Evolutionary conservation across 1,284 basidiomycete genomes (phyloP), one percentile per base, ranked within the genome.

Genomic region (Boletellus sp.): DNA sequence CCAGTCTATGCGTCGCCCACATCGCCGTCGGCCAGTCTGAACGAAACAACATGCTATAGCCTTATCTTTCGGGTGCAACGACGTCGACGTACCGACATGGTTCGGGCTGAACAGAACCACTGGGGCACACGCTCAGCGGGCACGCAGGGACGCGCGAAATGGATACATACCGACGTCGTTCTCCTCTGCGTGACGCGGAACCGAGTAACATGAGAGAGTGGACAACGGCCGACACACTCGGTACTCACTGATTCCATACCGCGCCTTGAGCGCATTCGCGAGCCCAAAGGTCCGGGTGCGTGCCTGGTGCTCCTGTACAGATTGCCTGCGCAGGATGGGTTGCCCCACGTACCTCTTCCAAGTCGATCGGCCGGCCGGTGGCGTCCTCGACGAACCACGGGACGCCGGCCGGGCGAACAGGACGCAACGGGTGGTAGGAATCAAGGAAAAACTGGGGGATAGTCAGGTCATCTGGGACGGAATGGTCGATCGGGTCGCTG

Each of bases 401-500:
- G 3, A 64, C 58, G 33, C 65, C 64, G 1, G 63, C 52, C 14
- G 68, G 70, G 35, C 78, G 68, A 9, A 59, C 26, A 1, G 84
- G 83, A 27, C 76, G 71, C 16, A 66, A 49, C 2, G 78, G 72
- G 39, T 80, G 74, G 23, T 73, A 58, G 8, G 63, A 61, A 54
- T 84, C 80, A 22, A 90, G 73, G 36, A 89, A 72, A 63, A 91
- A 90, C 66, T 91, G 88, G 3, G 80, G 74, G 19, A 90, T 72
- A 10, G 82, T 83, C 43, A 89, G 66, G 65, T 89, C 68, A 58
- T 87, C 82, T 10, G 87, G 87, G 49, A 87, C 79, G 48, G 58
- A 54, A 13, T 74, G 73, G 20, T 80, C 63, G 34, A 72, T 60
- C 36, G 63, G 54, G 20, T 69, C 67, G 19, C 70, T 69, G 36